phyloP scores from a whole-genome alignment of 768 basidiomycete species.

The Pisolithus tinctorius region DNA sequence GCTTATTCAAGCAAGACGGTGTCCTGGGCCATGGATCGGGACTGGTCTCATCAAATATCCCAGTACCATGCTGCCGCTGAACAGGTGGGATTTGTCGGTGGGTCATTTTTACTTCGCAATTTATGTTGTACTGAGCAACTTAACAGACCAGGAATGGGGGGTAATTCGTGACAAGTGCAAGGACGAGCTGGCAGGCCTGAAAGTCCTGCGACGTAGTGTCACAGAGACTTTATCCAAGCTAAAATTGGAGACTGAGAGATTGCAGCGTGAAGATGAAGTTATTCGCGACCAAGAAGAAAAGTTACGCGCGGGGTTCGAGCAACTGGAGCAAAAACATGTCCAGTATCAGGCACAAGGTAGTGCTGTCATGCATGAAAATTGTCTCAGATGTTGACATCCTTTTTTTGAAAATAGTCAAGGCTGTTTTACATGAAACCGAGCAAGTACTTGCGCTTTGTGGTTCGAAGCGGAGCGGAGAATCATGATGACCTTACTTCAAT shows the following conservation, averaged over 20 bases:
- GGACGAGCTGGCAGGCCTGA: slow-evolving; percentile 57
- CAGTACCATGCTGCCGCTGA: slow-evolving; percentile 37
- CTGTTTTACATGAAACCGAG: slow-evolving; percentile 38
- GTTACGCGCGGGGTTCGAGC: slow-evolving; percentile 31
- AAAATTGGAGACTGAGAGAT: slow-evolving; percentile 32
- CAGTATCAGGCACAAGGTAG: slow-evolving; percentile 37
- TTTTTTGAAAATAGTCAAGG: slow-evolving; percentile 25
- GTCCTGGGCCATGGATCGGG: slow-evolving; percentile 69
- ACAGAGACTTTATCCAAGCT: slow-evolving; percentile 33
- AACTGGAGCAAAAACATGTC: slow-evolving; percentile 34
- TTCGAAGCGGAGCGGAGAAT: slow-evolving; percentile 34
- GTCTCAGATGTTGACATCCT: slow-evolving; percentile 4
- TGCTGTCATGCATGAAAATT: not conserved
- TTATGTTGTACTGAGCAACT: not conserved
- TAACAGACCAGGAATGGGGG: slow-evolving; percentile 53
- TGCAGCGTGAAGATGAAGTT: slow-evolving; percentile 35
- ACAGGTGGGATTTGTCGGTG: slow-evolving; percentile 35
- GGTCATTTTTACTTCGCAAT: slow-evolving; percentile 6
- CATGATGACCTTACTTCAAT: not conserved
- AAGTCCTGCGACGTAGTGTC: slow-evolving; percentile 50
- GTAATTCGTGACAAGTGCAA: slow-evolving; percentile 49
- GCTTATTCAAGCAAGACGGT: slow-evolving; percentile 57
- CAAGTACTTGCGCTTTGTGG: slow-evolving; percentile 39
- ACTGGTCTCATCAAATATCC: slow-evolving; percentile 49
- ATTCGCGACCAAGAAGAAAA: slow-evolving; percentile 37